Conservation (phyloP, 441 rosid species). For the Oxalis stricta region DNA sequence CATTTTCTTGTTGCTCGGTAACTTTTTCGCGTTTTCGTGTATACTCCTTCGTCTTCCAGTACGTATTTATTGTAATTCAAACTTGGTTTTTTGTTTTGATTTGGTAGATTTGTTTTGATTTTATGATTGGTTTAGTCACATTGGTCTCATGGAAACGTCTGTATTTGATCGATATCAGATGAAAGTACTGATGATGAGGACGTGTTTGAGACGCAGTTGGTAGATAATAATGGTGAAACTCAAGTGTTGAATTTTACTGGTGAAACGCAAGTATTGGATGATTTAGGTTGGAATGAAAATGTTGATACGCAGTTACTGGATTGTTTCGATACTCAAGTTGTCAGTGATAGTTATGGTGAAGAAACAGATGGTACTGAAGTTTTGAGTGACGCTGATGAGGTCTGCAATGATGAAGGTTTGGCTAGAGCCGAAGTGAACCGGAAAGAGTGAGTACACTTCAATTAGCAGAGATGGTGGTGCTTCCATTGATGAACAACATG, state of each 20-base stretch:
- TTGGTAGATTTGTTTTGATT: no score
- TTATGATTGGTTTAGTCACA: no score
- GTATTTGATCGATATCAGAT: no score
- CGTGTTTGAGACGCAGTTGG: conserved; percentile 20
- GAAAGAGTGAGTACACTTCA: conserved; percentile 1
- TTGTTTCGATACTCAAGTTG: conserved; percentile 13
- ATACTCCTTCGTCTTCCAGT: no score
- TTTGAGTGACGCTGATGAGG: conserved; percentile 15
- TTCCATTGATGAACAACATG: conserved; percentile 7
- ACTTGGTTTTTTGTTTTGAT: no score
- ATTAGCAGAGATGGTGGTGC: background rate
- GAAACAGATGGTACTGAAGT: conserved; percentile 24
- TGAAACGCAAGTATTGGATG: conserved; percentile 26
- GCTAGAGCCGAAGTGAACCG: background rate
- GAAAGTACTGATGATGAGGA: conserved; percentile 35
- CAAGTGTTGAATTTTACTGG: conserved; percentile 24
- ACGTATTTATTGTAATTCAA: no score
- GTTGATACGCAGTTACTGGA: conserved; percentile 29
- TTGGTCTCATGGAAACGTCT: no score
- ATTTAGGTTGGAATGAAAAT: no score
- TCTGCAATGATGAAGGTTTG: conserved; percentile 16
- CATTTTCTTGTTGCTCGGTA: no score
- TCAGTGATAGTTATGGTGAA: conserved; percentile 26
- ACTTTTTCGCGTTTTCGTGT: no score
- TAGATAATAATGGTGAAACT: conserved; percentile 36